Evolutionary conservation across 768 basidiomycete genomes (phyloP).

Genomic region (Hemileccinum impolitum): DNA sequence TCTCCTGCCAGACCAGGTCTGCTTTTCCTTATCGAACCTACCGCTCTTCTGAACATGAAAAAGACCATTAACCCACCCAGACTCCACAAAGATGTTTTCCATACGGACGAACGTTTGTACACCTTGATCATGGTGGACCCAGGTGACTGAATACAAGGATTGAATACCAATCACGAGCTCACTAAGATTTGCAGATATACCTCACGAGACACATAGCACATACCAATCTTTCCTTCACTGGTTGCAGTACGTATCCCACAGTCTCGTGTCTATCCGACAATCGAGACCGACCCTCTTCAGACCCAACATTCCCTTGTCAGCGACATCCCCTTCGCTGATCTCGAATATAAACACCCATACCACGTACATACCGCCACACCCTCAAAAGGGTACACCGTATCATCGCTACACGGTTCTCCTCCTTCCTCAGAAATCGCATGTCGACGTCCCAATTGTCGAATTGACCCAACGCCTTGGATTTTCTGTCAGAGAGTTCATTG

Average conservation of each 20-base stretch:
- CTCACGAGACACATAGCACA: constrained; percentile 60
- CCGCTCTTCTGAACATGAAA: constrained; percentile 1
- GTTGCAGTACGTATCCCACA: constrained; percentile 58
- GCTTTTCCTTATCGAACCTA: constrained; percentile 12
- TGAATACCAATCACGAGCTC: constrained; percentile 1
- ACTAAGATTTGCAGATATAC: constrained; percentile 59
- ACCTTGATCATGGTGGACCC: constrained; percentile 89
- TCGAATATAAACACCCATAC: constrained; percentile 54
- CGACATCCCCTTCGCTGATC: constrained; percentile 41
- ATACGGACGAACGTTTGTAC: constrained; percentile 75
- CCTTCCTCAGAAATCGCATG: constrained; percentile 58
- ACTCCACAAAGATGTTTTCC: constrained; percentile 75
- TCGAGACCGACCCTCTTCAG: constrained; percentile 33
- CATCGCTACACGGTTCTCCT: constrained; percentile 85
- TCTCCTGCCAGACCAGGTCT: constrained; percentile 64
- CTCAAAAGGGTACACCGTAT: constrained; percentile 82
- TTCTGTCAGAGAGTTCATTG: constrained; percentile 61
- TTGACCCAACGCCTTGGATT: constrained; percentile 55
- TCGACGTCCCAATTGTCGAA: constrained; percentile 45
- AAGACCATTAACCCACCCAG: constrained; percentile 66
- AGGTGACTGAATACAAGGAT: constrained; percentile 45
- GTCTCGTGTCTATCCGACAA: neutral
- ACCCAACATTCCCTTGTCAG: constrained; percentile 79
- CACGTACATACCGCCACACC: constrained; percentile 86
- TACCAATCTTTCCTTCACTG: constrained; percentile 82